Evolutionary conservation across 208 protist genomes (phyloP), one percentile per base, ranked within the genome.

Genomic region (Crithidia sp.): DNA sequence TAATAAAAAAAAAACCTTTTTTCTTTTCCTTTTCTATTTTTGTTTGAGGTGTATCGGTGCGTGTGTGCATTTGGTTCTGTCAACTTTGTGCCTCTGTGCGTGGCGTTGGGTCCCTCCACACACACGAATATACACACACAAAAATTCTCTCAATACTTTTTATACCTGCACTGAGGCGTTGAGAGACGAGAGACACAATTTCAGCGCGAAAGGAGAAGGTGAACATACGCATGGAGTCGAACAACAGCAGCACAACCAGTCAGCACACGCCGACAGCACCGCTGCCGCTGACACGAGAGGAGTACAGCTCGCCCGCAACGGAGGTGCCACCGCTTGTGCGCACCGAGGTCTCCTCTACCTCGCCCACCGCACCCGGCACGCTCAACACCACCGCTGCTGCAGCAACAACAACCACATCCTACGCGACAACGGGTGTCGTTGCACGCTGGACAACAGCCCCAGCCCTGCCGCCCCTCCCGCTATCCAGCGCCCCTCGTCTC

Each of bases 291-390:
- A 10, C 16, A 1, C 12, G 52, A 5, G 52, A 59, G 0, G 52
- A 69, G 45, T 13, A 8, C 52, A 5, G n/a, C 52, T 59, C 64
- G 2, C 39, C 49, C 7, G 52, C 49, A 16, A 47, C 49, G 2
- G 52, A 69, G 6, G 64, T 50, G 0, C 64, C 64, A 8, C 64
- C 64, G 49, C 52, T 69, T 2, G 64, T 59, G 17, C 52, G n/a
- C 52, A 57, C 64, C 4, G 64, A 69, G 13, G 52, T 69, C 7
- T 16, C 39, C 62, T 4, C 14, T 13, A n/a, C 49, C 16, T n/a
- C 13, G 16, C 14, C 14, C 36, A n/a, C 49, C 16, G 45, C 13
- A 49, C 14, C 28, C 6, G 37, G 37, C 28, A 61, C 4, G 0
- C 3, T 41, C 39, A 16, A 5, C 57, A 4, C 12, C 57, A 41